These are phyloP conservation scores for Tetrahymena thermophila DNA, from an alignment of 73 alveolate species.

Conservation along the genomic window DNA sequence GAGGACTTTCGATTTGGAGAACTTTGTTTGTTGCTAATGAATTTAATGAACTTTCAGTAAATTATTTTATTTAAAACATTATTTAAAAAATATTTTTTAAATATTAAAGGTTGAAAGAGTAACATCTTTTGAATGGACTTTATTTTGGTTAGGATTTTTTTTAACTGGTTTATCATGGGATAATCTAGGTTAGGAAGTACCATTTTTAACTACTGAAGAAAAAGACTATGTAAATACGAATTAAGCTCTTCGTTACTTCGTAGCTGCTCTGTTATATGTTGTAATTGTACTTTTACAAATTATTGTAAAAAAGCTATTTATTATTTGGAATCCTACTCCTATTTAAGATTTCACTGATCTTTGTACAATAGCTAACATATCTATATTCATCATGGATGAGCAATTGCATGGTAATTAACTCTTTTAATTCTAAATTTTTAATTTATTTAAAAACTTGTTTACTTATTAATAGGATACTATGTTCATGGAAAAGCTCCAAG, in stretches of 20 bases:
- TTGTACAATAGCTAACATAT: slow-evolving; percentile 86
- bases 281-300: slow-evolving; percentile 67
- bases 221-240: slow-evolving; percentile 44
- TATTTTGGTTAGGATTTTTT: slow-evolving; percentile 50
- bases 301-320: slow-evolving; percentile 59
- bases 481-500: slow-evolving; percentile 94
- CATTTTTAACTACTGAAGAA: slow-evolving; percentile 10
- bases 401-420: slow-evolving; percentile 67
- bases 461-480: slow-evolving; percentile 88
- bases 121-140: slow-evolving; percentile 60
- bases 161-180: slow-evolving; percentile 62
- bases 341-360: slow-evolving; percentile 86
- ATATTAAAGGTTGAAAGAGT: slow-evolving; percentile 39
- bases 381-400: slow-evolving; percentile 85
- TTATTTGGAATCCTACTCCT: slow-evolving; percentile 64
- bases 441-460: slow-evolving; percentile 81
- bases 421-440: slow-evolving; percentile 78
- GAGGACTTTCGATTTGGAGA: slow-evolving; percentile 82
- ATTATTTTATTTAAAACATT: neutral
- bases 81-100: neutral
- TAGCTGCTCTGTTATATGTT: slow-evolving; percentile 61
- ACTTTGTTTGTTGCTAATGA: slow-evolving; percentile 85
- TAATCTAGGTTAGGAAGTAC: slow-evolving; percentile 48
- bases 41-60: slow-evolving; percentile 72
- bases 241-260: slow-evolving; percentile 66